Conservation (phyloP, 2,329 filamentous ascomycete species). For the Cercospora sp. region DNA sequence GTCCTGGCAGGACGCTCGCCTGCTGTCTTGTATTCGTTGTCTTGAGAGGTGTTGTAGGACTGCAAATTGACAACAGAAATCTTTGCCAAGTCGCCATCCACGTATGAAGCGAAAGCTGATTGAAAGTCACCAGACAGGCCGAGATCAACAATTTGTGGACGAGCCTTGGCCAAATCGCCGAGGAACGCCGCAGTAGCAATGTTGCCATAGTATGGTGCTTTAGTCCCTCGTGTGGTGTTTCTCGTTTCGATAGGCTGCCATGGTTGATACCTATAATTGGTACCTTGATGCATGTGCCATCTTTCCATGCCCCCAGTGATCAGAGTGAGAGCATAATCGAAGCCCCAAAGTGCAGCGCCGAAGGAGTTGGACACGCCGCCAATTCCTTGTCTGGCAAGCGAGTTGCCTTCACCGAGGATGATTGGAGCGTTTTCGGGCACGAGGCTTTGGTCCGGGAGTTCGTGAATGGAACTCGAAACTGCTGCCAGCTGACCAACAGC, state of each 20-base stretch:
- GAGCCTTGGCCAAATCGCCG: slow-evolving; percentile 41
- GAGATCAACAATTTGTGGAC: slow-evolving; percentile 51
- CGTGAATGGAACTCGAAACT: slow-evolving; percentile 49
- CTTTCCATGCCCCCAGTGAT: slow-evolving; percentile 58
- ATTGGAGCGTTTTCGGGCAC: slow-evolving; percentile 50
- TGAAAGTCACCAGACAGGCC: slow-evolving; percentile 45
- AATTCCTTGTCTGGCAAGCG: slow-evolving; percentile 61
- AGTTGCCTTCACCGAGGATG: slow-evolving; percentile 63
- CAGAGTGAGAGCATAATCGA: slow-evolving; percentile 62
- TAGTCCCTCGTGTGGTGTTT: slow-evolving; percentile 56
- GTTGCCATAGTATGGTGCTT: slow-evolving; percentile 65
- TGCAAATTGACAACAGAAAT: slow-evolving; percentile 60
- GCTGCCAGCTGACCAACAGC: slow-evolving; percentile 27
- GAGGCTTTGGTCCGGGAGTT: slow-evolving; percentile 50
- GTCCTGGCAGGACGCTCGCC: slow-evolving; percentile 36
- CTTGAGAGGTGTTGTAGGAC: slow-evolving; percentile 52
- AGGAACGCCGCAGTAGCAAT: slow-evolving; percentile 59
- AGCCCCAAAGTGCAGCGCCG: slow-evolving; percentile 63
- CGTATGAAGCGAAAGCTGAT: slow-evolving; percentile 59
- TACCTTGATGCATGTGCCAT: slow-evolving; percentile 65
- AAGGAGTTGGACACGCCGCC: slow-evolving; percentile 64
- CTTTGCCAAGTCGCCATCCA: slow-evolving; percentile 47
- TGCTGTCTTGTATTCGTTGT: slow-evolving; percentile 48
- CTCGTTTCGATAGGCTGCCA: slow-evolving; percentile 61
- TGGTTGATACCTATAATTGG: slow-evolving; percentile 60